A percentile compares a stretch with the other conserved stretches of the same genome.
Conservation (phyloP, 306 rosid species). For the Begonia peltatifolia region DNA sequence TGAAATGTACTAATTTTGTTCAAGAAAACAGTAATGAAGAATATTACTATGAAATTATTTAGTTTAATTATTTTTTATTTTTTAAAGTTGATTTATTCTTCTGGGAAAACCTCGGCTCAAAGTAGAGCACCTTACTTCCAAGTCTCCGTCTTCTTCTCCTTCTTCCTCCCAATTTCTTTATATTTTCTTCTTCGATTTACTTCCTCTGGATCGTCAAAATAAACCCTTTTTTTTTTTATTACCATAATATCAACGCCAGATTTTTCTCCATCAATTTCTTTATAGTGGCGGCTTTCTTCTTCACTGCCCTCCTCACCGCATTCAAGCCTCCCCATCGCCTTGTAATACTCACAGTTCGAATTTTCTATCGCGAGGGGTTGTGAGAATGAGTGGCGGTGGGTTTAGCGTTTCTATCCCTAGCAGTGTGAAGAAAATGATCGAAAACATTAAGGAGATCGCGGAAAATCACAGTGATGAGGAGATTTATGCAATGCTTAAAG, state of each 20-base stretch:
- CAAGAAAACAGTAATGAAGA: too few relatives aligned
- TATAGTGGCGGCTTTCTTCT: background rate
- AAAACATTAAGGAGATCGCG: slow-evolving; percentile 73
- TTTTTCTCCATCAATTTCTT: too few relatives aligned
- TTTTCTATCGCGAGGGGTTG: slow-evolving; percentile 13
- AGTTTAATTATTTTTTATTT: too few relatives aligned
- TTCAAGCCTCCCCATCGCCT: slow-evolving; percentile 10
- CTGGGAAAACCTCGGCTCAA: too few relatives aligned
- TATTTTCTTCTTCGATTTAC: too few relatives aligned
- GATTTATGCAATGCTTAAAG: slow-evolving; percentile 88
- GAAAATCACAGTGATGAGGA: slow-evolving; percentile 79
- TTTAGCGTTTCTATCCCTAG: slow-evolving; percentile 75
- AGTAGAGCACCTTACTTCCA: too few relatives aligned
- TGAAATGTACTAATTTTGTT: too few relatives aligned
- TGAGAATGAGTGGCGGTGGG: slow-evolving; percentile 64
- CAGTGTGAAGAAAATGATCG: slow-evolving; percentile 59
- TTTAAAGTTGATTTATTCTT: too few relatives aligned
- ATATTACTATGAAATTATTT: too few relatives aligned
- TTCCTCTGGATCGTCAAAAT: too few relatives aligned
- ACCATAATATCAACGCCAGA: too few relatives aligned
- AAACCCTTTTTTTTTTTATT: too few relatives aligned
- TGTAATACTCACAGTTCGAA: background rate
- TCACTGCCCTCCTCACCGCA: slow-evolving; percentile 10
- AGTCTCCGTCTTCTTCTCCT: background rate
- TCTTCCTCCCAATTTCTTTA: background rate